Evolutionary conservation across 2,329 filamentous ascomycete species (phyloP).

Genomic region (Microdochium bolleyi): DNA sequence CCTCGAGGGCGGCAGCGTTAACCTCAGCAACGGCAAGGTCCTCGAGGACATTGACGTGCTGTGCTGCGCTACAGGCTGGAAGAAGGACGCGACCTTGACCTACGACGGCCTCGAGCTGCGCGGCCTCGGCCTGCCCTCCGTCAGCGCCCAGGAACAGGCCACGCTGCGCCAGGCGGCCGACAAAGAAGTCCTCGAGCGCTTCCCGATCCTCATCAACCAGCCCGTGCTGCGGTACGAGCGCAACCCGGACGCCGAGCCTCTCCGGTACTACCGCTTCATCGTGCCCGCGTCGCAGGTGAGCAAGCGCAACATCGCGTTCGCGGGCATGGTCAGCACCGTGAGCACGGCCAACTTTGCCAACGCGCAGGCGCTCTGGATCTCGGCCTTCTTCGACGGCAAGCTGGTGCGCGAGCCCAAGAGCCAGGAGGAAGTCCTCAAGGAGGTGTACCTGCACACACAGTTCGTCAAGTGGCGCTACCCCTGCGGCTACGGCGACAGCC

Average conservation of each 20-base stretch:
- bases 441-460: conserved; percentile 41
- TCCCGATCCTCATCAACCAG: conserved; percentile 37
- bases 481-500: conserved; percentile 36
- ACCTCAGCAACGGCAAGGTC: conserved; percentile 31
- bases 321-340: conserved; percentile 36
- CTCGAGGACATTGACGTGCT: conserved; percentile 38
- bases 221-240: conserved; percentile 26
- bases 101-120: conserved; percentile 27
- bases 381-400: conserved; percentile 45
- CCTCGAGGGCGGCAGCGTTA: conserved; percentile 35
- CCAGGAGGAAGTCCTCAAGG: conserved; percentile 6
- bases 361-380: conserved; percentile 43
- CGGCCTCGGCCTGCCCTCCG: conserved; percentile 36
- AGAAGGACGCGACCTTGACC: conserved; percentile 23
- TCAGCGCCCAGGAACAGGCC: conserved; percentile 18
- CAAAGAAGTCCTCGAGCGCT: conserved; percentile 38
- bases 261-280: conserved; percentile 26
- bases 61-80: conserved; percentile 51
- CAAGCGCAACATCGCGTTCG: conserved; percentile 36
- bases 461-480: conserved; percentile 44
- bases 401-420: conserved; percentile 15
- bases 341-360: conserved; percentile 35
- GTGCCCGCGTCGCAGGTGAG: conserved; percentile 29
- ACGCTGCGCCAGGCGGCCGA: conserved; percentile 33
- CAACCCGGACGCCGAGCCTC: conserved; percentile 10